These are phyloP conservation scores for Botrytis aclada DNA, from an alignment of 2,329 filamentous ascomycete genomes.

Conservation along the genomic window DNA sequence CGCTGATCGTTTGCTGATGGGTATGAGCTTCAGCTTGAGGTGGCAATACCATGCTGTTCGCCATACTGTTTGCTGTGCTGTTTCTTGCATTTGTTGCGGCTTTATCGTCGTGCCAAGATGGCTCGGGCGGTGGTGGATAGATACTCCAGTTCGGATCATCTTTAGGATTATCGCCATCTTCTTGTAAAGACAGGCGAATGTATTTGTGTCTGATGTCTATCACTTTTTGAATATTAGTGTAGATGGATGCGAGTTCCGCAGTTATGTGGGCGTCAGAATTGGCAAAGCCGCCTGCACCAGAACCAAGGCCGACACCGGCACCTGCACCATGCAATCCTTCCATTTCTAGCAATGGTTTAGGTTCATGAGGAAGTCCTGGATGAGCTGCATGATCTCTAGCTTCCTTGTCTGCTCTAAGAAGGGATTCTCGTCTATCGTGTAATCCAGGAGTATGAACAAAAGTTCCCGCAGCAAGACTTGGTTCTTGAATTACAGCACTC, in stretches of 20 bases:
- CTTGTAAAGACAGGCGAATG: conserved; percentile 79
- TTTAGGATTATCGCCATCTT: conserved; percentile 80
- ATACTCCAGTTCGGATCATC: conserved; percentile 81
- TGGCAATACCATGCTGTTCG: conserved; percentile 36
- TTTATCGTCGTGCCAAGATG: conserved; percentile 70
- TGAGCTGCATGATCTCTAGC: conserved; percentile 47
- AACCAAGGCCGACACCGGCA: conserved; percentile 58
- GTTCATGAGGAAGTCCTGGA: conserved; percentile 52
- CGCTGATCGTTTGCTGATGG: conserved; percentile 20
- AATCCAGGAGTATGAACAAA: conserved; percentile 14
- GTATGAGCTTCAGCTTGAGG: conserved; percentile 33
- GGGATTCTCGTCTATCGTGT: conserved; percentile 28
- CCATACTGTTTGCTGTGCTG: conserved; percentile 49
- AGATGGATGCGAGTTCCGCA: conserved; percentile 79
- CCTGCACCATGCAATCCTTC: conserved; percentile 57
- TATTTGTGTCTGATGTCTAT: conserved; percentile 86
- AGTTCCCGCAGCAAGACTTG: conserved; percentile 21
- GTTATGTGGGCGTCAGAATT: conserved; percentile 77
- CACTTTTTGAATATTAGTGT: conserved; percentile 86
- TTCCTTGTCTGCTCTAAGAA: conserved; percentile 33
- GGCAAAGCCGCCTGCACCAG: conserved; percentile 60
- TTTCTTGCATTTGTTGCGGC: conserved; percentile 36
- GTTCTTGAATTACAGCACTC: conserved; percentile 36
- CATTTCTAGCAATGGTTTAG: conserved; percentile 49
- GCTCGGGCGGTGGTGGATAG: conserved; percentile 87